Evolutionary conservation across 495 filamentous ascomycete genomes (phyloP).

Genomic region (Chaetomium fimeti): DNA sequence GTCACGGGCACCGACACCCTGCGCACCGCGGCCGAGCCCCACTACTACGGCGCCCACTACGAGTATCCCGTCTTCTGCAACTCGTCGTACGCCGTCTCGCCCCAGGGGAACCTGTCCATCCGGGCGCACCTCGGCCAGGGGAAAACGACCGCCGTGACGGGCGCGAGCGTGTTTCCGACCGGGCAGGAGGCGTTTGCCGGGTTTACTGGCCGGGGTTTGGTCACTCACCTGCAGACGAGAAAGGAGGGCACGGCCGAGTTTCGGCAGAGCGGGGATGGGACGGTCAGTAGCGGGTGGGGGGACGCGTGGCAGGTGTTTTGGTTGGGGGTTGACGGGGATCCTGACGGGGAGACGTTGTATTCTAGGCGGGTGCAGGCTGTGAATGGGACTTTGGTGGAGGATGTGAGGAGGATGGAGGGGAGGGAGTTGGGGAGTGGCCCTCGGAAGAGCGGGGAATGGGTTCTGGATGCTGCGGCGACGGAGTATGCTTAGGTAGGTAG

Average conservation of each 20-base stretch:
- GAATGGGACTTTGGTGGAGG: slow-evolving; percentile 26
- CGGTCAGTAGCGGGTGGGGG: slow-evolving; percentile 50
- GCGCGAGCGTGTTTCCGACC: slow-evolving; percentile 59
- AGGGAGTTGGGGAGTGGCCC: not conserved
- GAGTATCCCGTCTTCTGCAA: slow-evolving; percentile 64
- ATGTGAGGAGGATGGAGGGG: slow-evolving; percentile 32
- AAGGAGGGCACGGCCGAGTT: slow-evolving; percentile 59
- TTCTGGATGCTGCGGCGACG: not conserved
- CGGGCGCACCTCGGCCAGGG: slow-evolving; percentile 59
- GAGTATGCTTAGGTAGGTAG: not conserved
- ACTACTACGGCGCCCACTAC: slow-evolving; percentile 48
- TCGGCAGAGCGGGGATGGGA: slow-evolving; percentile 46
- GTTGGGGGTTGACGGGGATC: slow-evolving; percentile 38
- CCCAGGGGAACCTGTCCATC: slow-evolving; percentile 58
- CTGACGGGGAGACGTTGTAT: slow-evolving; percentile 32
- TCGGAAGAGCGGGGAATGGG: slow-evolving; percentile 2
- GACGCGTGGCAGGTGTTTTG: slow-evolving; percentile 55
- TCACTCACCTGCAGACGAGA: slow-evolving; percentile 48
- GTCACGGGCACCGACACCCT: slow-evolving; percentile 58
- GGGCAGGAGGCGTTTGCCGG: slow-evolving; percentile 52
- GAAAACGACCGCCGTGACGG: slow-evolving; percentile 52
- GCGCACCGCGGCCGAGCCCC: slow-evolving; percentile 25
- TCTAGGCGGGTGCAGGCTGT: slow-evolving; percentile 36
- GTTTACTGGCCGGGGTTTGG: slow-evolving; percentile 24
- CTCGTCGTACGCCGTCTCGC: slow-evolving; percentile 47